Evolutionary conservation across 345 rosid genomes (phyloP), one percentile per base, ranked within the genome.

Genomic region (Angophora floribunda): DNA sequence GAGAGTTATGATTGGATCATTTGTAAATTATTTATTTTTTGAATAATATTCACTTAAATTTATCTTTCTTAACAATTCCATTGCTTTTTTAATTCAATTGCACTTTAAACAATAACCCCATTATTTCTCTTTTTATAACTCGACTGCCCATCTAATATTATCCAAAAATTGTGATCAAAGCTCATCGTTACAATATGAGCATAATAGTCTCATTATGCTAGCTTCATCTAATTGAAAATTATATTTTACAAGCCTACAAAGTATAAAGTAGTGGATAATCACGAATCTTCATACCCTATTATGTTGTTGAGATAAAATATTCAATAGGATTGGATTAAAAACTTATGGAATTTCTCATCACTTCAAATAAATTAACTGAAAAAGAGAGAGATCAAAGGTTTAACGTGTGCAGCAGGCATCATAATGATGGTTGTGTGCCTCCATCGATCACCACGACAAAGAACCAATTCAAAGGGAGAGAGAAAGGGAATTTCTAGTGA

Each of bases 21-120:
- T 2, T 0, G 0, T 0, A 1, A 19, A 47, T 21, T 26, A 4
- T 51, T 44, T 47, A 82, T 44, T 3, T 44, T 50, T 44, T 47
- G 0, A 50, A 50, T 24, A 82, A 22, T 82, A 36, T 47, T 82
- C 16, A 82, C 52, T 82, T 47, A 82, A 22, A 47, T 22, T 82
- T 47, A 45, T 19, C 22, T 82, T 15, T 45, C 49, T 67, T 30
- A 2, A 67, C 7, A 30, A 67, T 30, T 30, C 19, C 6, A 2
- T 65, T 65, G 22, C 44, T 30, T 65, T 61, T 28, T 28, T 14
- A 15, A 15, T 67, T 0, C 3, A 10, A 10, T 2, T 67, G 21
- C 78, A 7, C 8, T 36, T 7, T 67, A 67, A 14, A 67, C 3
- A 32, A 67, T 67, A 16, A 8, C 45, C 44, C 53, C 12, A 44